Base-by-base conservation (phyloP, 73 alveolate species). In the Urostyla sp. region DNA sequence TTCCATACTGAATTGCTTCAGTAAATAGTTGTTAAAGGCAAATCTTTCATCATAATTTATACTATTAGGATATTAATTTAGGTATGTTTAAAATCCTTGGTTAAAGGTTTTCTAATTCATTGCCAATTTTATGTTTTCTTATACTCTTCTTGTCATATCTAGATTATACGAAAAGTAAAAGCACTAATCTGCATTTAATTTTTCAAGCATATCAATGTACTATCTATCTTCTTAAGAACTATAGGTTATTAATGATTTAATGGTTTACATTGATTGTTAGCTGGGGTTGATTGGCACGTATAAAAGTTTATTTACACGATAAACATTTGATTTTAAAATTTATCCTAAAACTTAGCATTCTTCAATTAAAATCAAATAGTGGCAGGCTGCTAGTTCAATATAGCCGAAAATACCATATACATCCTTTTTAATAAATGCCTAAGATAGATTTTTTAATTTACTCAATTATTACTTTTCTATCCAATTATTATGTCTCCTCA, bases 81-180 rank as follows among this genome's bases (percentile, higher is more conserved):
- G 21, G 34, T 23, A 55, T 13, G 23, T 7, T 36, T 44, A 2
- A 4, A 13, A 3, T 11, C 67, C 5, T 85, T 89, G 26, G 92
- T 81, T 43, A 82, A 52, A 44, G 63, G 88, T 59, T 59, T 76
- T 34, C 56, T 73, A 57, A 72, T 49, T 58, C 86, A 37, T 15
- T 45, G 49, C 21, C 51, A 54, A 58, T 79, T 79, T 35, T 73
- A 73, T 37, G 46, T 32, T 69, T 63, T 55, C 81, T 43, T 87
- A 84, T 36, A 80, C 49, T 44, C 86, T 59, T 50, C 81, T 75
- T 16, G 98, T 91, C 45, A 97, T 87, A 81, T 97, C 98, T 66
- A 90, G 69, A 46, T 91, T 79, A 72, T 94, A 96, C 28, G 98
- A 92, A 77, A 94, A 97, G 85, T 92, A 97, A 80, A 94, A 96